Conservation (phyloP, 2,329 filamentous ascomycete genomes). For the Scolecobasidium constrictum region DNA sequence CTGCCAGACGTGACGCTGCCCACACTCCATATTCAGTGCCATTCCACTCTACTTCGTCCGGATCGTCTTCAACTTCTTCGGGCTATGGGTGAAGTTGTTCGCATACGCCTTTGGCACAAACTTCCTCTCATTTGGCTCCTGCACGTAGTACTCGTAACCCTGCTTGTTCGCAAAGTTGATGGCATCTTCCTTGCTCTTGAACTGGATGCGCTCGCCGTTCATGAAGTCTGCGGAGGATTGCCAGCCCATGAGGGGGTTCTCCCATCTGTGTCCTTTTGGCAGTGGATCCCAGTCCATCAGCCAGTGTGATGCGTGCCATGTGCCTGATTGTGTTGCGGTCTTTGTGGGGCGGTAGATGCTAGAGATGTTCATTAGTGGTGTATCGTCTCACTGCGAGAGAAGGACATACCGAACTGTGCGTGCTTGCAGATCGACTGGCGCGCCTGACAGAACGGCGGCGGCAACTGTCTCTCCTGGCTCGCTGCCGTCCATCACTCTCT, state of each 20-base stretch:
- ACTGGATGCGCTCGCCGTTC: slow-evolving; percentile 86
- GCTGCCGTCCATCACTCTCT: slow-evolving; percentile 80
- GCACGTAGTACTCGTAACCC: slow-evolving; percentile 97
- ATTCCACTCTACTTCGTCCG: slow-evolving; percentile 58
- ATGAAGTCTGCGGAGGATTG: slow-evolving; percentile 90
- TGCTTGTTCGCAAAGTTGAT: slow-evolving; percentile 96
- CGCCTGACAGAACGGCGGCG: slow-evolving; percentile 81
- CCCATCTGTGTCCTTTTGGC: slow-evolving; percentile 88
- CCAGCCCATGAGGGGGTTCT: slow-evolving; percentile 98
- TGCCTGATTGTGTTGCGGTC: slow-evolving; percentile 90
- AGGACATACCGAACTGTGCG: slow-evolving; percentile 76
- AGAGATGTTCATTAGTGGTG: slow-evolving; percentile 10
- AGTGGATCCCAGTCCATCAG: slow-evolving; percentile 98
- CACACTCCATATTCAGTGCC: no score
- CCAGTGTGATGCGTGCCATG: slow-evolving; percentile 77
- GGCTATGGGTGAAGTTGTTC: slow-evolving; percentile 84
- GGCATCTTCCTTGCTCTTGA: slow-evolving; percentile 88
- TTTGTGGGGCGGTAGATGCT: slow-evolving; percentile 91
- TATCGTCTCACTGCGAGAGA: background rate
- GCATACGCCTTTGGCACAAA: slow-evolving; percentile 90
- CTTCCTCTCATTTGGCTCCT: slow-evolving; percentile 84
- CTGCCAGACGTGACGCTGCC: no score
- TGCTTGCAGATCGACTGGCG: slow-evolving; percentile 86
- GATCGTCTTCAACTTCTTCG: slow-evolving; percentile 75
- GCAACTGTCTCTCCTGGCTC: slow-evolving; percentile 65